Base-by-base conservation (phyloP, 495 filamentous ascomycete genomes). In the Xylona heveae region DNA sequence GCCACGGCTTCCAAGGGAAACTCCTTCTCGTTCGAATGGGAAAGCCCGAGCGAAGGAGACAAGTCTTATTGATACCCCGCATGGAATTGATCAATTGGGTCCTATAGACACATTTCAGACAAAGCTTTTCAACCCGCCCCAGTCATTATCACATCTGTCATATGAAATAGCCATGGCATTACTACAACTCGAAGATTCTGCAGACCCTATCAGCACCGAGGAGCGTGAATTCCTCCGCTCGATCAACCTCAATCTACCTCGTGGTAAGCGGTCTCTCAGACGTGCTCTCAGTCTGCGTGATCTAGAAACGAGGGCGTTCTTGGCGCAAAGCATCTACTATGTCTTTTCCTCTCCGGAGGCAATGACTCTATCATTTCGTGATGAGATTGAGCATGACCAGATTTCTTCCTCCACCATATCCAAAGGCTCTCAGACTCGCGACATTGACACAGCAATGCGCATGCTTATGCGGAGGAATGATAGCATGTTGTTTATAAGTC, bases 311-410 rank as follows among this genome's bases (percentile, higher is more conserved):
- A 19, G 28, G 5, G 41, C 54, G 3, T 88, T 84, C 45, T 54
- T 72, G 24, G 67, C 76, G 15, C 77, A 85, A 39, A 77, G 70
- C 30, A 49, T 82, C 2, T 84, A 78, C 45, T 74, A 74, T 39
- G 63, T 76, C 4, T 50, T 90, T 19, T 72, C 74, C 38, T 71
- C 68, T 33, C 64, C 74, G 0, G 58, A 58, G 22, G 61, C 72
- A 5, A 53, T 78, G 16, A 39, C 82, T 13, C 52, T 46, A 28
- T 83, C 77, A 0, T 90, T 90, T 50, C 58, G 49, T 20, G 41
- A 56, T 13, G 49, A 54, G 28, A 25, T 25, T 8, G 23, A 13
- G 8, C 23, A 25, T 25, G n/a, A n/a, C n/a, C n/a, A n/a, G n/a
- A 25, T 25, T 8, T 7, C 7, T 25, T 25, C 23, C 13, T 25